These are phyloP conservation scores for Paecilomyces sp. DNA, from an alignment of 2,329 filamentous ascomycete species.

Conservation along the genomic window DNA sequence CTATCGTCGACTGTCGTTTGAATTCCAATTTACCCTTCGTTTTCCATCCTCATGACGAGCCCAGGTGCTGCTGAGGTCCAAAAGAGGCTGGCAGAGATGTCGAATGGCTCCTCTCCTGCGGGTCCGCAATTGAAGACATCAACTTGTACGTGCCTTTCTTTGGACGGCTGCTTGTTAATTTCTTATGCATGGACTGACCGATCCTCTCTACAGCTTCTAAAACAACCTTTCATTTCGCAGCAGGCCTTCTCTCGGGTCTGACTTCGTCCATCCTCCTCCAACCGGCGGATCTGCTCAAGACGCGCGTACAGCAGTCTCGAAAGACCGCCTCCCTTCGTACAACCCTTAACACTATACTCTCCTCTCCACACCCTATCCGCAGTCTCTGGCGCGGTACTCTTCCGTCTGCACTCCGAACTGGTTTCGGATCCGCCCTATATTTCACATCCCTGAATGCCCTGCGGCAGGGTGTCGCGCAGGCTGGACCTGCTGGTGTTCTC, in stretches of 20 bases:
- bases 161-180: background rate
- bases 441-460: constrained; percentile 82
- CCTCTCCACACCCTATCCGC: constrained; percentile 58
- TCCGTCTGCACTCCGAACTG: constrained; percentile 87
- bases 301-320: constrained; percentile 82
- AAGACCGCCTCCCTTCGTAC: constrained; percentile 57
- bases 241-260: constrained; percentile 80
- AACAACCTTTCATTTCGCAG: constrained; percentile 71
- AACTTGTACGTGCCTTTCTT: constrained; percentile 2
- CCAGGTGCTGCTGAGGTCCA: background rate
- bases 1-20: background rate
- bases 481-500: constrained; percentile 34
- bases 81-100: constrained; percentile 3
- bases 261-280: constrained; percentile 86
- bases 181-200: background rate
- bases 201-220: constrained; percentile 25
- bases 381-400: constrained; percentile 88
- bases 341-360: constrained; percentile 63
- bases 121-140: constrained; percentile 4
- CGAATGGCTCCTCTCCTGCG: constrained; percentile 5
- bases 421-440: constrained; percentile 87
- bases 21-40: background rate
- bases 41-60: background rate
- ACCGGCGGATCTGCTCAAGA: constrained; percentile 93
- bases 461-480: constrained; percentile 56